These are phyloP conservation scores for Bipolaris victoriae DNA, from an alignment of 2,329 filamentous ascomycete genomes.

Conservation along the genomic window DNA sequence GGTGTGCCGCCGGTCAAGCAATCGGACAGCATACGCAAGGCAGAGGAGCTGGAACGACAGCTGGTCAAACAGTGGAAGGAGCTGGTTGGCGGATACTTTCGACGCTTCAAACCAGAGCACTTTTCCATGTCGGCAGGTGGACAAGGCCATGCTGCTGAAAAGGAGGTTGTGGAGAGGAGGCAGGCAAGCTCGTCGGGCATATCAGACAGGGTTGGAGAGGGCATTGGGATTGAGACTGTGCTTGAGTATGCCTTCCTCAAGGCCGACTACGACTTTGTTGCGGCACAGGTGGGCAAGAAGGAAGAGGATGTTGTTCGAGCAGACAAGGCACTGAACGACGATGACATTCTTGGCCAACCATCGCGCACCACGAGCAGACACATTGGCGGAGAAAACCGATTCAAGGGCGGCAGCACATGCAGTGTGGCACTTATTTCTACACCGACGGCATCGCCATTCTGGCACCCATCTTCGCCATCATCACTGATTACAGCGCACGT, in stretches of 20 bases:
- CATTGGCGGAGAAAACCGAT: slow-evolving; percentile 79
- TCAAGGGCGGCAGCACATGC: slow-evolving; percentile 92
- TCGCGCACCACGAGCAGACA: slow-evolving; percentile 52
- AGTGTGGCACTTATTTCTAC: slow-evolving; percentile 91
- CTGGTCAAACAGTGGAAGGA: slow-evolving; percentile 80
- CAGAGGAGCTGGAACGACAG: slow-evolving; percentile 70
- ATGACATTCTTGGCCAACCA: slow-evolving; percentile 78
- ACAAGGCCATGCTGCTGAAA: slow-evolving; percentile 44
- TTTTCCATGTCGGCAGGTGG: slow-evolving; percentile 62
- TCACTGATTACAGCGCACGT: slow-evolving; percentile 89
- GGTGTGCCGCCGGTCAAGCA: slow-evolving; percentile 43
- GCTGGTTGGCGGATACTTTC: slow-evolving; percentile 92
- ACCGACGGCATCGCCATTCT: slow-evolving; percentile 88
- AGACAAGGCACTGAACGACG: slow-evolving; percentile 81
- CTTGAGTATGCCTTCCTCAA: slow-evolving; percentile 92
- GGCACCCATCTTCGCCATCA: slow-evolving; percentile 86
- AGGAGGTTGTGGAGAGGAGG: slow-evolving; percentile 36
- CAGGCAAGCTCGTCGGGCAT: slow-evolving; percentile 31
- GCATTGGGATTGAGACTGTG: slow-evolving; percentile 74
- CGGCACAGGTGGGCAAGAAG: slow-evolving; percentile 84
- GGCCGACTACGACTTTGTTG: slow-evolving; percentile 92
- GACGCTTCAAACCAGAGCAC: slow-evolving; percentile 82
- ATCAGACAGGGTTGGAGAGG: slow-evolving; percentile 38
- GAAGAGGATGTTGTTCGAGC: slow-evolving; percentile 70
- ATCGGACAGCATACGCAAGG: slow-evolving; percentile 61